Percentiles rank a stretch among this genome's conserved stretches.
Conservation (phyloP, 1,139 yeast genomes). For the Debaryomyces singareniensis region DNA sequence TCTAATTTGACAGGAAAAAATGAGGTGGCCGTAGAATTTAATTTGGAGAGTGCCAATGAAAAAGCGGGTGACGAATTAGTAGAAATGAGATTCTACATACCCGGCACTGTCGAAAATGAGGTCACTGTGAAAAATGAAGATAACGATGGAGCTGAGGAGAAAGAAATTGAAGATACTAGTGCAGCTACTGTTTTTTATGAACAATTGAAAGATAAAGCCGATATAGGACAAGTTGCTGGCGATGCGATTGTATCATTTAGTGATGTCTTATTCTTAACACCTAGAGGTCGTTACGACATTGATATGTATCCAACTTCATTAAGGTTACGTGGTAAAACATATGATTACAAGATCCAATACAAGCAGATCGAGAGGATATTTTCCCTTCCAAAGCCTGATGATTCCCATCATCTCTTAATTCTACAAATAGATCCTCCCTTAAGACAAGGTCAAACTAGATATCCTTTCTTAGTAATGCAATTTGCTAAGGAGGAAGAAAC, state of each 20-base stretch:
- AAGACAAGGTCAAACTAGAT: constrained; percentile 89
- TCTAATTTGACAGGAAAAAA: constrained; percentile 90
- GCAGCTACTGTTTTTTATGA: constrained; percentile 88
- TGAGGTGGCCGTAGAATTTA: constrained; percentile 89
- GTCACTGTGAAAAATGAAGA: constrained; percentile 29
- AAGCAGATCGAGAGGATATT: constrained; percentile 86
- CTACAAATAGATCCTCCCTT: constrained; percentile 92
- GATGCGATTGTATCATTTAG: constrained; percentile 95
- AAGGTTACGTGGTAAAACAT: constrained; percentile 94
- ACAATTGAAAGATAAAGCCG: constrained; percentile 89
- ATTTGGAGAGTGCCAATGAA: constrained; percentile 49
- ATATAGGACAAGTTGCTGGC: constrained; percentile 91
- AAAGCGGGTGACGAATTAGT: constrained; percentile 92
- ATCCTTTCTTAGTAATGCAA: constrained; percentile 87
- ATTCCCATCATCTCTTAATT: constrained; percentile 78
- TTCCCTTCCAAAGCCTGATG: constrained; percentile 91
- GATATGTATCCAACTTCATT: constrained; percentile 87
- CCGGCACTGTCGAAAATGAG: constrained; percentile 61
- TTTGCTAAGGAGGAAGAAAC: constrained; percentile 86
- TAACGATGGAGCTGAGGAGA: constrained; percentile 23
- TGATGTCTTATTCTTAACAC: constrained; percentile 88
- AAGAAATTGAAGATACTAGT: constrained; percentile 51
- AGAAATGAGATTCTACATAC: constrained; percentile 88
- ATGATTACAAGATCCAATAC: constrained; percentile 93
- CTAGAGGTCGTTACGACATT: constrained; percentile 96